phyloP scores from a whole-genome alignment of 1,284 basidiomycete species.

The Ganoderma meredithae region DNA sequence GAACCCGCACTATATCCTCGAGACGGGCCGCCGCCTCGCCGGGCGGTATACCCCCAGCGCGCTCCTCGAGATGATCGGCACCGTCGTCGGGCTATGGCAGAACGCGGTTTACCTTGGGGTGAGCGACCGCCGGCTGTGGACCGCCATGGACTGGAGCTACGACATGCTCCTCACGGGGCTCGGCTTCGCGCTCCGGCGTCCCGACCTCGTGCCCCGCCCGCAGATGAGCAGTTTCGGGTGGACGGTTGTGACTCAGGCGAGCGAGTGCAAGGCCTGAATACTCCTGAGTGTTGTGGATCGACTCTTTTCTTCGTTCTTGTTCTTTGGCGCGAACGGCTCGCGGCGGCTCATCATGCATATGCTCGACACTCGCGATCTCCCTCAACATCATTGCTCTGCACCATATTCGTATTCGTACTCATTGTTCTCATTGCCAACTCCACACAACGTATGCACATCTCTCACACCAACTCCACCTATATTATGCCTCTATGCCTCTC shows the following conservation, averaged over 20 bases:
- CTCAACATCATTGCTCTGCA: neutral
- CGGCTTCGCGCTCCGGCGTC: slow-evolving; percentile 23
- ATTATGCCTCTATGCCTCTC: slow-evolving; percentile 8
- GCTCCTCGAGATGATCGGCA: slow-evolving; percentile 50
- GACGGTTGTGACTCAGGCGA: neutral
- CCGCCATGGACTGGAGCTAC: slow-evolving; percentile 65
- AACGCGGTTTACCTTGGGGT: slow-evolving; percentile 69
- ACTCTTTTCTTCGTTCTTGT: slow-evolving; percentile 2
- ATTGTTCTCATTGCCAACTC: too few relatives aligned
- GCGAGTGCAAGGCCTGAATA: slow-evolving; percentile 19
- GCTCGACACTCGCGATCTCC: slow-evolving; percentile 1
- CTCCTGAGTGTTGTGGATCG: too few relatives aligned
- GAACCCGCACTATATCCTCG: slow-evolving; percentile 32
- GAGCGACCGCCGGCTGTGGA: slow-evolving; percentile 63
- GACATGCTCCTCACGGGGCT: slow-evolving; percentile 59
- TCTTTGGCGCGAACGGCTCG: slow-evolving; percentile 10
- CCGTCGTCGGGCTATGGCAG: slow-evolving; percentile 64
- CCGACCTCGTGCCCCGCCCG: slow-evolving; percentile 27
- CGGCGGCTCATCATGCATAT: slow-evolving; percentile 10
- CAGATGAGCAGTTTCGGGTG: slow-evolving; percentile 8
- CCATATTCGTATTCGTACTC: neutral
- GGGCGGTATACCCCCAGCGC: slow-evolving; percentile 39
- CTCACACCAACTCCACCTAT: too few relatives aligned
- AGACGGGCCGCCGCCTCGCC: slow-evolving; percentile 42
- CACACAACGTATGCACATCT: slow-evolving; percentile 7